A percentile compares a stretch with the other conserved stretches of the same genome.
Evolutionary conservation across 2,329 filamentous ascomycete genomes (phyloP).

Genomic region (Exophiala calicioides): DNA sequence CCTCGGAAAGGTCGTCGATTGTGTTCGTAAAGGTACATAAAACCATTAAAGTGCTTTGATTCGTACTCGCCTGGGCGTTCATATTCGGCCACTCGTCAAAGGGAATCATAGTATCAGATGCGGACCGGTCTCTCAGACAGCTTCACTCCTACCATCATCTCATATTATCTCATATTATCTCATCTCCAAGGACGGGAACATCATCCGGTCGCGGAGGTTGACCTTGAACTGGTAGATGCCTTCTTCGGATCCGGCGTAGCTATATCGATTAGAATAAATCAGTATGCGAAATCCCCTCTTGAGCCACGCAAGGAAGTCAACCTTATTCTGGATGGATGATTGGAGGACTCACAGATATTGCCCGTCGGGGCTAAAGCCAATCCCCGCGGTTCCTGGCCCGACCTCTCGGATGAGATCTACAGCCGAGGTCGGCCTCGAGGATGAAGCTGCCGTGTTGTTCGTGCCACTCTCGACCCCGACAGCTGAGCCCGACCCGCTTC

Average conservation of each 20-base stretch:
- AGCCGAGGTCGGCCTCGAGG: slow-evolving; percentile 42
- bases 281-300: slow-evolving; percentile 1
- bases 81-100: no score
- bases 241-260: slow-evolving; percentile 50
- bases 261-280: slow-evolving; percentile 32
- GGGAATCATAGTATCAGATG: no score
- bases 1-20: no score
- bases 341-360: slow-evolving; percentile 48
- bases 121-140: no score
- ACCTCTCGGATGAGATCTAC: slow-evolving; percentile 40
- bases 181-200: slow-evolving; percentile 46
- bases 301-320: not conserved
- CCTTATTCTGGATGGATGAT: no score
- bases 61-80: not conserved
- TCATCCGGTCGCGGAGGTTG: slow-evolving; percentile 50
- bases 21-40: slow-evolving; percentile 1
- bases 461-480: not conserved
- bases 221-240: slow-evolving; percentile 52
- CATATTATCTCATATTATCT: slow-evolving; percentile 32
- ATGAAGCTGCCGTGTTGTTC: slow-evolving; percentile 21
- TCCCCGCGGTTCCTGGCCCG: slow-evolving; percentile 46
- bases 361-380: slow-evolving; percentile 51
- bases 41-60: no score
- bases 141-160: not conserved
- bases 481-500: slow-evolving; percentile 30